Base-by-base conservation (phyloP, 805 yeast genomes). In the Starmerella vitae region DNA sequence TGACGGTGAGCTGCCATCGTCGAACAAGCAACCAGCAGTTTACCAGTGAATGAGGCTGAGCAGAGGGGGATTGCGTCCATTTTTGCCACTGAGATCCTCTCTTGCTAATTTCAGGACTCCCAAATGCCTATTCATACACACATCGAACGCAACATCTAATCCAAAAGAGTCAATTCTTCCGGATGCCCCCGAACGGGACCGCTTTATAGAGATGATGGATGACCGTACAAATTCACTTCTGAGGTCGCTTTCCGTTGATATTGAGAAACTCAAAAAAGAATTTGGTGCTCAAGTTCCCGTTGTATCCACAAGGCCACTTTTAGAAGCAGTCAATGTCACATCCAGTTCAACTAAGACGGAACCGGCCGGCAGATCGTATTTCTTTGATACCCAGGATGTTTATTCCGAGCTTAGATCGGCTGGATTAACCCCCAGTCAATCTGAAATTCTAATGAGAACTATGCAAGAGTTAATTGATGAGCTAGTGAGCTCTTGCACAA, bases 381-480 rank as follows among this genome's bases (percentile, higher is more conserved):
- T 58, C 36, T 65, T 84, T 36, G 81, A 83, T 34, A 77, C 86
- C 1, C 74, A 76, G 56, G 64, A 61, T 29, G 71, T 79, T 0
- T 78, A 65, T 51, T 64, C 68, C 17, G 68, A 70, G 37, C 64
- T 83, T 15, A 56, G 56, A 14, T 53, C 56, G 0, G 63, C 78
- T 1, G 85, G 84, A 2, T 78, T 77, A 53, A 70, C 72, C 1
- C 66, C 67, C 1, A 58, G 58, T 3, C 88, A 83, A 56, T 66
- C 84, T 10, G 76, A 72, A 36, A 62, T 69, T 18, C 57, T 82
- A 4, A 65, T 82, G 55, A 60, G 63, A 12, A 48, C 66, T 5
- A 56, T 68, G 21, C 58, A 61, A 20, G 59, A 59, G 18, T 52
- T 63, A 44, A 43, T 67, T 18, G 48, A 56, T 5, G 49, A 49